These are phyloP conservation scores for Dioscorea cayenensis DNA, from an alignment of 116 monocot species.

Conservation along the genomic window DNA sequence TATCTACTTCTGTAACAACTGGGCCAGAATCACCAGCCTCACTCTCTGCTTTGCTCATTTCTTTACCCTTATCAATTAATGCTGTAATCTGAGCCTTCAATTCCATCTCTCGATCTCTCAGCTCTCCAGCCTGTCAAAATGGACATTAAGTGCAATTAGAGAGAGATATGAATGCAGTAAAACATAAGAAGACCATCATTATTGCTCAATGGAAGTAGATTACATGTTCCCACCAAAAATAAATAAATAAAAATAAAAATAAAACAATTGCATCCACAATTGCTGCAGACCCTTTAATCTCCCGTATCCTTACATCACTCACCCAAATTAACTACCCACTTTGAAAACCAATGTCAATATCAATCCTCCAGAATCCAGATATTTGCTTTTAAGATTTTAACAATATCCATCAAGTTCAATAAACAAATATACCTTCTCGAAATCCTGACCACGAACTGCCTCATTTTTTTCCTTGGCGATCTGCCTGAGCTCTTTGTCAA, in stretches of 20 bases:
- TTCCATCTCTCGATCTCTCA: constrained; percentile 42
- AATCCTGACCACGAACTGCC: constrained; percentile 45
- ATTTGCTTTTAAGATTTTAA: neutral
- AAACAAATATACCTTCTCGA: constrained; percentile 29
- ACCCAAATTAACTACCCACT: too few relatives aligned
- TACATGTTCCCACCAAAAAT: too few relatives aligned
- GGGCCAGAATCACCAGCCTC: constrained; percentile 22
- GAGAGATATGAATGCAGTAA: too few relatives aligned
- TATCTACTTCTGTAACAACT: constrained; percentile 33
- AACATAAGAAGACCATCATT: too few relatives aligned
- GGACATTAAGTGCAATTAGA: too few relatives aligned
- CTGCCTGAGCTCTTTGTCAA: constrained; percentile 39
- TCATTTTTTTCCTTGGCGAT: constrained; percentile 52
- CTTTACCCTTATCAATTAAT: constrained; percentile 40
- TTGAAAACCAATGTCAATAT: neutral
- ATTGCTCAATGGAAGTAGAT: too few relatives aligned
- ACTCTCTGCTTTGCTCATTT: constrained; percentile 30
- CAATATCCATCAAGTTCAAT: neutral
- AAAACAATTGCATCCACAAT: too few relatives aligned
- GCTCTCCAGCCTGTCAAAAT: constrained; percentile 37
- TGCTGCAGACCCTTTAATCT: too few relatives aligned
- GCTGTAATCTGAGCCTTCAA: constrained; percentile 41
- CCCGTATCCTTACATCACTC: too few relatives aligned
- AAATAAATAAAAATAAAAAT: too few relatives aligned
- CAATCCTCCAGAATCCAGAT: neutral